phyloP scores from a whole-genome alignment of 805 yeast species.

The Suhomyces prunicola region DNA sequence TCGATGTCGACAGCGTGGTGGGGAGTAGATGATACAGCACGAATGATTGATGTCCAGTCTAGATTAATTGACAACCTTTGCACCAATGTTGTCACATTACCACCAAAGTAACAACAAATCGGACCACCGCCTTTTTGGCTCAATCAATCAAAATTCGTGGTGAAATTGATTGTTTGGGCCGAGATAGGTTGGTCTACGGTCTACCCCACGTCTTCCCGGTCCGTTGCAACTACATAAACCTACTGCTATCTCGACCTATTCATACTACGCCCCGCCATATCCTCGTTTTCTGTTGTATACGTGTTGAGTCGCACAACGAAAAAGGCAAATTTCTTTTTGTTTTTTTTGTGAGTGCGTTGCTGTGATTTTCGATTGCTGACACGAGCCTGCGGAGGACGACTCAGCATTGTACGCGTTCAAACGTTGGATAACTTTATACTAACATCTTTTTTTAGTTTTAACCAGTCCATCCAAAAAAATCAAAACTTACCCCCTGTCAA shows the following conservation, averaged over 20 bases:
- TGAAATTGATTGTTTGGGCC: neutral
- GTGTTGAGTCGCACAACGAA: constrained; percentile 4
- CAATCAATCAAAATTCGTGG: neutral
- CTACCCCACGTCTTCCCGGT: neutral
- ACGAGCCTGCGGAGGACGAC: neutral
- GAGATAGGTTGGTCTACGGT: neutral
- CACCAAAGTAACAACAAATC: neutral
- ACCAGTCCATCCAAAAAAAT: neutral
- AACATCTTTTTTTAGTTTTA: constrained; percentile 1
- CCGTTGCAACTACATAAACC: neutral
- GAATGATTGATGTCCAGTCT: neutral
- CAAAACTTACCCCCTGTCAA: neutral
- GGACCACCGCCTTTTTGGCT: neutral
- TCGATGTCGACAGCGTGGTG: neutral
- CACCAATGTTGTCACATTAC: neutral
- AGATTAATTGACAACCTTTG: neutral
- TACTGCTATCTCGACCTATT: neutral
- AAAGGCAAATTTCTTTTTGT: constrained; percentile 1
- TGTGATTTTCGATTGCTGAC: neutral
- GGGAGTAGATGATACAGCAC: neutral
- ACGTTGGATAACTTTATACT: neutral
- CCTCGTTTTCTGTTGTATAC: neutral
- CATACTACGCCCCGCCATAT: neutral
- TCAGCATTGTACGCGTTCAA: neutral
- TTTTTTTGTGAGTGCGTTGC: constrained; percentile 2